Base-by-base conservation (phyloP, 1,284 basidiomycete species). In the Hymenochaete sp. region DNA sequence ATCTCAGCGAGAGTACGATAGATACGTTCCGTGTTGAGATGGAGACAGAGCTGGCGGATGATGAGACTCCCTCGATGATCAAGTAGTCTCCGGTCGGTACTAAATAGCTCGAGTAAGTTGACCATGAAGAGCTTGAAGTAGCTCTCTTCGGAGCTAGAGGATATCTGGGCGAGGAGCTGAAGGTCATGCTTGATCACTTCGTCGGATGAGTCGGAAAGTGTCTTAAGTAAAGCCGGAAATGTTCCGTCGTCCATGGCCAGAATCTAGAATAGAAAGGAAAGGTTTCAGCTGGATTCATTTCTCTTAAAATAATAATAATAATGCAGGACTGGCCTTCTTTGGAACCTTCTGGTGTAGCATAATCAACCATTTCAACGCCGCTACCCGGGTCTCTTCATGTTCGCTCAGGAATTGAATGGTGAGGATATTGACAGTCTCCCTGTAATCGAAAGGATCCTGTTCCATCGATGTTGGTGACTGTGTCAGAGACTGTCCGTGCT, bases 341-440 rank as follows among this genome's bases (percentile, higher is more conserved):
- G 96, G 96, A 14, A 91, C 90, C 60, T 98, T 98, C 59, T 93
- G 86, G 65, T 99, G 96, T 44, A 99, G 67, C 96, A 99, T 99
- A 42, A 97, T 82, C 25, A 99, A 69, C 96, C 96, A 99, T 65
- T 96, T 93, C 53, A 99, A 67, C 3, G 95, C 93, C 19, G 92
- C 90, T 4, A 98, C 89, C 33, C 95, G 72, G 1, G 96, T 98
- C 60, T 97, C 92, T 57, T 96, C 95, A 59, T 92, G 91, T 62
- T 98, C 93, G 62, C 91, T 93, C 61, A 97, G 62, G 59, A 99
- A 93, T 57, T 97, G 93, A 43, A 96, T 69, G 1, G 92, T 97
- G 52, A 99, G 67, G 38, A 88, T 87, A 57, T 88, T 90, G 44
- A 98, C 93, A 0, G 93, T 98, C 16, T 79, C 76, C 53, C 89